Percentiles rank a stretch among this genome's conserved stretches.
These are phyloP conservation scores for Suillus decipiens DNA, from an alignment of 768 basidiomycete genomes.

Conservation along the genomic window DNA sequence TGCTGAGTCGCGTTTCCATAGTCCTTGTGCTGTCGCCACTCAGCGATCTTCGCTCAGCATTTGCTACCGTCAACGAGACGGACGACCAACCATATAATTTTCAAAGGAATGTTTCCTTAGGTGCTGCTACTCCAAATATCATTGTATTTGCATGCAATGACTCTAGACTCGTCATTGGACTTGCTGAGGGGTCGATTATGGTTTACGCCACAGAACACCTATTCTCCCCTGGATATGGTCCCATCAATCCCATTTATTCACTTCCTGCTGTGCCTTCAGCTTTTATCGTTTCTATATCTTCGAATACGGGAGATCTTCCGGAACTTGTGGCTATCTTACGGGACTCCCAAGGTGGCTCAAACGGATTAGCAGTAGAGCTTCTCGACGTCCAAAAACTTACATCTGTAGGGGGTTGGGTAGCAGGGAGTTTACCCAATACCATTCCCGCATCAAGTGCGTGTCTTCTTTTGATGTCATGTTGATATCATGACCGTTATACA, in stretches of 20 bases:
- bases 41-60: slow-evolving; percentile 56
- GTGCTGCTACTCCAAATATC: slow-evolving; percentile 49
- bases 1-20: slow-evolving; percentile 26
- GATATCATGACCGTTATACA: slow-evolving; percentile 31
- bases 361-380: slow-evolving; percentile 54
- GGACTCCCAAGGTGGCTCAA: slow-evolving; percentile 33
- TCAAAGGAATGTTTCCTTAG: slow-evolving; percentile 49
- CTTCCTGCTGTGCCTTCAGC: slow-evolving; percentile 46
- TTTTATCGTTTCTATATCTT: slow-evolving; percentile 53
- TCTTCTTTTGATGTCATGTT: not conserved
- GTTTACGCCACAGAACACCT: slow-evolving; percentile 59
- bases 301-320: slow-evolving; percentile 63
- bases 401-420: slow-evolving; percentile 55
- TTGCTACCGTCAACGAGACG: slow-evolving; percentile 41
- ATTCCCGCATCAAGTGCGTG: slow-evolving; percentile 63
- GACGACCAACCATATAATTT: slow-evolving; percentile 49
- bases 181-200: slow-evolving; percentile 58
- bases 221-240: slow-evolving; percentile 45
- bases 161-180: slow-evolving; percentile 58
- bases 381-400: slow-evolving; percentile 55
- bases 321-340: slow-evolving; percentile 63
- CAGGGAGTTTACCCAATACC: slow-evolving; percentile 45
- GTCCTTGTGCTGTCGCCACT: slow-evolving; percentile 66
- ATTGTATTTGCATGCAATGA: slow-evolving; percentile 61
- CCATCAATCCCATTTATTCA: slow-evolving; percentile 49